Percentiles rank a stretch among this genome's conserved stretches.
Conservation (phyloP, 2,329 filamentous ascomycete species). For the Gremmenia infestans region DNA sequence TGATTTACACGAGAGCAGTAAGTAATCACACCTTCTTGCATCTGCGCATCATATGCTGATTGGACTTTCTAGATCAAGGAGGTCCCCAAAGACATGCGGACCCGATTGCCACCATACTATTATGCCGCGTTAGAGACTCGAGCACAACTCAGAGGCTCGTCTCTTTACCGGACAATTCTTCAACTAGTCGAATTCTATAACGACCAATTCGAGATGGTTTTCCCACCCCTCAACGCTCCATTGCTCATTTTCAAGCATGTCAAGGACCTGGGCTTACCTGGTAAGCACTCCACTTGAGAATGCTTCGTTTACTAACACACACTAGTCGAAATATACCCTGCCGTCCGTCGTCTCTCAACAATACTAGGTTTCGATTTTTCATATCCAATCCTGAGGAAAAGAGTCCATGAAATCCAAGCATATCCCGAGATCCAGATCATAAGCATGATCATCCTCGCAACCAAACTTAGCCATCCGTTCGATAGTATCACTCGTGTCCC, state of each 20-base stretch:
- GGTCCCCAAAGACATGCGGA: constrained; percentile 60
- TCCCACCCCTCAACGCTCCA: constrained; percentile 69
- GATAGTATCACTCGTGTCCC: constrained; percentile 51
- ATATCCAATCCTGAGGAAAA: constrained; percentile 46
- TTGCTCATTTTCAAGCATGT: constrained; percentile 66
- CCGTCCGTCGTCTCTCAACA: constrained; percentile 48
- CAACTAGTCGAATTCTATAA: constrained; percentile 60
- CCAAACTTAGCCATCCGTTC: constrained; percentile 77
- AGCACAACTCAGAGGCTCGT: constrained; percentile 43
- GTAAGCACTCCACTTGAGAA: constrained; percentile 39
- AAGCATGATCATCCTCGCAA: constrained; percentile 65
- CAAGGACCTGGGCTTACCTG: constrained; percentile 67
- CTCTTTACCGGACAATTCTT: constrained; percentile 60
- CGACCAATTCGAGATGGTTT: constrained; percentile 61
- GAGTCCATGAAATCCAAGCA: constrained; percentile 44
- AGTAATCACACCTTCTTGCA: constrained; percentile 23
- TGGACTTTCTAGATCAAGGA: constrained; percentile 41
- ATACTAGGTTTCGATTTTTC: constrained; percentile 46
- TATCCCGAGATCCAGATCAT: constrained; percentile 74
- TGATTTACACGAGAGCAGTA: constrained; percentile 68
- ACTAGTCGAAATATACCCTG: constrained; percentile 59
- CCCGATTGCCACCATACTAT: constrained; percentile 58
- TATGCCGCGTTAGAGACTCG: constrained; percentile 52
- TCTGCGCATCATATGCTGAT: not conserved
- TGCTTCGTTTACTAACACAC: constrained; percentile 20